These are phyloP conservation scores for Drosera capensis DNA, from an alignment of 148 eudicot species.

Conservation along the genomic window DNA sequence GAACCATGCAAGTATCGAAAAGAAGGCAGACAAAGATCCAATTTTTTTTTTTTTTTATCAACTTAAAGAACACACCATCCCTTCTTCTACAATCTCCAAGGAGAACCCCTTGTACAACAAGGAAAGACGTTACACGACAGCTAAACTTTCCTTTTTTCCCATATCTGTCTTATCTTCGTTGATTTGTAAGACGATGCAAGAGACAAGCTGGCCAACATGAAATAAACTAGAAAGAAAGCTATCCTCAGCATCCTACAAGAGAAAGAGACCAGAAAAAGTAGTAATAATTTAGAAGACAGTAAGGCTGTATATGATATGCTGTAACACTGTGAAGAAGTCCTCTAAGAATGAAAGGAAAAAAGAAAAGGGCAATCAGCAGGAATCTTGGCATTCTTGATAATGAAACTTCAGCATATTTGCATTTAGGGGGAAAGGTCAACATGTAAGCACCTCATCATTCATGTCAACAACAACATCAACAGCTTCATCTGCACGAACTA, in stretches of 20 bases:
- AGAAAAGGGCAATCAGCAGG: too few species aligned
- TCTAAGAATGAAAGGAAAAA: too few species aligned
- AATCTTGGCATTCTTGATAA: too few species aligned
- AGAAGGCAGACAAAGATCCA: neutral
- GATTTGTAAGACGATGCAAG: slow-evolving; percentile 62
- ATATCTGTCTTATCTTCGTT: slow-evolving; percentile 79
- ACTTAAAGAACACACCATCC: slow-evolving; percentile 52
- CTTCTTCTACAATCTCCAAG: slow-evolving; percentile 79
- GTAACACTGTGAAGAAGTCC: too few species aligned
- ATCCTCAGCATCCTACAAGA: neutral
- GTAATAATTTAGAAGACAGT: neutral
- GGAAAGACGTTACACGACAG: slow-evolving; percentile 74
- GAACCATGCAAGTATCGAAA: neutral
- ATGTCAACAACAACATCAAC: slow-evolving; percentile 31
- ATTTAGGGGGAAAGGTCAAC: too few species aligned
- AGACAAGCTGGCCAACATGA: slow-evolving; percentile 71
- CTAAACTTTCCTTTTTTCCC: slow-evolving; percentile 71
- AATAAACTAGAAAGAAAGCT: slow-evolving; percentile 44
- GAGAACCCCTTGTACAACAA: slow-evolving; percentile 66
- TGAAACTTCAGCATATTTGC: too few species aligned
- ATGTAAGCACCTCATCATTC: slow-evolving; percentile 25
- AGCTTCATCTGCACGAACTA: slow-evolving; percentile 79
- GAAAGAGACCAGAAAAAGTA: neutral
- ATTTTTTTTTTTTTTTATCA: neutral
- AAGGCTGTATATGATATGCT: neutral